Evolutionary conservation across 2,329 filamentous ascomycete species (phyloP).

Genomic region (Aspergillus viridinutans): DNA sequence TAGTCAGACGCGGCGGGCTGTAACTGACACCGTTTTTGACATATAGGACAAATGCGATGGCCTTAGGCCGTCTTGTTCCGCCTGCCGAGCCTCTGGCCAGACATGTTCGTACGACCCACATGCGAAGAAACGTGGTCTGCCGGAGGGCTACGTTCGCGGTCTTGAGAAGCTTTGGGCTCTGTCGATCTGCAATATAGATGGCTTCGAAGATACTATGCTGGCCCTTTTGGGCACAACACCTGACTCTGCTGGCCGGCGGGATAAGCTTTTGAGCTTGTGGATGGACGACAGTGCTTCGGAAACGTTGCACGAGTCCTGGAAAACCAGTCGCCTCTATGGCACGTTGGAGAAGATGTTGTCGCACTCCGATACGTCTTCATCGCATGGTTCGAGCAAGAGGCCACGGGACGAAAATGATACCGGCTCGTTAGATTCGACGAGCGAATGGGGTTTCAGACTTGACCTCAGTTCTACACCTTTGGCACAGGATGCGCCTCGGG

Average conservation of each 20-base stretch:
- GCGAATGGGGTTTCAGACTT: constrained; percentile 32
- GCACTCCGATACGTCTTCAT: constrained; percentile 22
- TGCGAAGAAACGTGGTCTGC: constrained; percentile 44
- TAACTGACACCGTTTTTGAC: not conserved
- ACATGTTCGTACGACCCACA: constrained; percentile 42
- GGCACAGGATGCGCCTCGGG: constrained; percentile 26
- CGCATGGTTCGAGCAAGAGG: constrained; percentile 28
- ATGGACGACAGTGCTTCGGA: constrained; percentile 39
- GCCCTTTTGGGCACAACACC: constrained; percentile 34
- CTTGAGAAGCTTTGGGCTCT: constrained; percentile 45
- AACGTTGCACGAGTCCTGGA: constrained; percentile 42
- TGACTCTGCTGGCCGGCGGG: constrained; percentile 28
- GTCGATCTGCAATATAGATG: constrained; percentile 42
- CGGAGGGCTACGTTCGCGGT: constrained; percentile 45
- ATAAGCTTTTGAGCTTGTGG: constrained; percentile 37
- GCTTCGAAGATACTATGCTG: constrained; percentile 41
- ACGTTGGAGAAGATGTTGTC: constrained; percentile 42
- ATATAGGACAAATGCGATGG: constrained; percentile 43
- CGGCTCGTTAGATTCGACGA: constrained; percentile 7
- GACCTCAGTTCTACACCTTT: constrained; percentile 24
- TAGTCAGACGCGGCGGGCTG: not conserved
- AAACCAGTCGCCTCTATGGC: constrained; percentile 37
- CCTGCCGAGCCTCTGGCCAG: constrained; percentile 38
- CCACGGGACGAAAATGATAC: constrained; percentile 29
- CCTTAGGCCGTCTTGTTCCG: constrained; percentile 39